Percentiles rank a stretch among this genome's conserved stretches.
phyloP scores from a whole-genome alignment of 2,329 filamentous ascomycete genomes.

The Botrytis tulipae region DNA sequence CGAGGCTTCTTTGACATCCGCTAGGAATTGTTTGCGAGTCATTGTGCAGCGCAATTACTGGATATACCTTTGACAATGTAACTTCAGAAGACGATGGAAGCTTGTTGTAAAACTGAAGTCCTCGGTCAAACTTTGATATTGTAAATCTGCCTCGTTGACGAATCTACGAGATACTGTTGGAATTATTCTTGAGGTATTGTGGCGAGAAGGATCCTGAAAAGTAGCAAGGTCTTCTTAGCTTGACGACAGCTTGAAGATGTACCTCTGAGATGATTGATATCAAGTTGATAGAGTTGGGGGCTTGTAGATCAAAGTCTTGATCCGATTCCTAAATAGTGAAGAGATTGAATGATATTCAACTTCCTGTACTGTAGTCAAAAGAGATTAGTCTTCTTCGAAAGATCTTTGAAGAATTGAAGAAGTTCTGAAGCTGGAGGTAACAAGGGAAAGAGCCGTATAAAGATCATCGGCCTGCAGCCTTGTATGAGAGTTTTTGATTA shows the following conservation, averaged over 20 bases:
- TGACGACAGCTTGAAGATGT: neutral
- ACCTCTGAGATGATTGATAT: neutral
- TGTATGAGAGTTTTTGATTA: neutral
- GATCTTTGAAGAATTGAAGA: neutral
- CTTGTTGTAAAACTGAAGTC: neutral
- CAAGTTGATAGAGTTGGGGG: neutral
- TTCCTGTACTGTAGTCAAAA: neutral
- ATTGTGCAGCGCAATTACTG: constrained; percentile 43
- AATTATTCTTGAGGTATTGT: neutral
- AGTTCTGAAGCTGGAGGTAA: neutral
- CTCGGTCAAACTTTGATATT: neutral
- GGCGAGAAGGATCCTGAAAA: neutral
- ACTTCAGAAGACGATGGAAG: neutral
- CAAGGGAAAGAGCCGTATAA: neutral
- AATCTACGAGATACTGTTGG: neutral
- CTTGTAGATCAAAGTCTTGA: neutral
- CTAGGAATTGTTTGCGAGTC: constrained; percentile 64
- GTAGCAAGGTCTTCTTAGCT: neutral
- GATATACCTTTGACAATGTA: neutral
- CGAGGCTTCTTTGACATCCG: constrained; percentile 50
- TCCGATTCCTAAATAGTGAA: neutral
- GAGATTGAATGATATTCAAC: neutral
- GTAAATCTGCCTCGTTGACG: neutral
- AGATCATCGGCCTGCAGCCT: neutral
- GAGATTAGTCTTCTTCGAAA: neutral